A percentile compares a stretch with the other conserved stretches of the same genome.
Evolutionary conservation across 768 basidiomycete species (phyloP).

Genomic region (Suillus subaureus): DNA sequence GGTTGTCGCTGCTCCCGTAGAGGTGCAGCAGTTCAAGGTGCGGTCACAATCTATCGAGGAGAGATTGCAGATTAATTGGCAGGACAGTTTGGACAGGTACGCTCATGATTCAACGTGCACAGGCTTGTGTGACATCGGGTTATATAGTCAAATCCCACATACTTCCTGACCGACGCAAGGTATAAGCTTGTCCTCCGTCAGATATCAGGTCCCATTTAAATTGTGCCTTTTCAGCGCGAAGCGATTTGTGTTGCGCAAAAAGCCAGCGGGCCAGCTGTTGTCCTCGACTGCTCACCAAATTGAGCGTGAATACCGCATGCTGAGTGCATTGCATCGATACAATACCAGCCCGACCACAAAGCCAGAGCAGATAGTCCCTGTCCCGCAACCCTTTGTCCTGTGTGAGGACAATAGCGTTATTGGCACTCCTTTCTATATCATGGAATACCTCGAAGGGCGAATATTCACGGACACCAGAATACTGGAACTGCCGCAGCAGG

Average conservation of each 20-base stretch:
- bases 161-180: conserved; percentile 83
- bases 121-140: background rate
- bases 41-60: conserved; percentile 21
- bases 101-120: conserved; percentile 15
- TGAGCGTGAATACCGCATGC: conserved; percentile 87
- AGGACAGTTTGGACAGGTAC: conserved; percentile 83
- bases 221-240: conserved; percentile 40
- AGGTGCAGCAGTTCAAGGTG: conserved; percentile 93
- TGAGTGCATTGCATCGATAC: conserved; percentile 74
- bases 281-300: conserved; percentile 94
- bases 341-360: conserved; percentile 58
- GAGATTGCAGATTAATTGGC: conserved; percentile 1
- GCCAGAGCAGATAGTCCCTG: conserved; percentile 63
- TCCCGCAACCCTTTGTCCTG: conserved; percentile 81
- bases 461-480: conserved; percentile 89
- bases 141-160: conserved; percentile 90
- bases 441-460: conserved; percentile 94
- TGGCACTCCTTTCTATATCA: conserved; percentile 93
- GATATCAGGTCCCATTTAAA: conserved; percentile 1
- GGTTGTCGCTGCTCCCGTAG: conserved; percentile 62
- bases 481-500: conserved; percentile 62
- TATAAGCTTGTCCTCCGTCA: conserved; percentile 34
- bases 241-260: conserved; percentile 88
- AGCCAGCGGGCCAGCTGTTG: conserved; percentile 85
- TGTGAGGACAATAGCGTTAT: conserved; percentile 79